A percentile compares a stretch with the other conserved stretches of the same genome.
Conservation (phyloP, 148 eudicot species). For the Euryodendron excelsum region DNA sequence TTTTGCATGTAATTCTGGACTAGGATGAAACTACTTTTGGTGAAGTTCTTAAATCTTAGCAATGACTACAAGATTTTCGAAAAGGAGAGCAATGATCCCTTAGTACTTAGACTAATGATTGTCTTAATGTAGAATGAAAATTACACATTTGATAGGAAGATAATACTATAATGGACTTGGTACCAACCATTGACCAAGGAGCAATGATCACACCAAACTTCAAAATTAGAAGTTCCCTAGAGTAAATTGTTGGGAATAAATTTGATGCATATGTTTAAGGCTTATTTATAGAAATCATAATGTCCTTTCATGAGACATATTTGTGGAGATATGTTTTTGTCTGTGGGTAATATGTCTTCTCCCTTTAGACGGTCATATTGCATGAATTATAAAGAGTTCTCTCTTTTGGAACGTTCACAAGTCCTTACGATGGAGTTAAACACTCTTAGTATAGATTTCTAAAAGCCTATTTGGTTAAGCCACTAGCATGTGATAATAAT, state of each 20-base stretch:
- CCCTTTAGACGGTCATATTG: too few species aligned
- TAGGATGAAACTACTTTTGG: too few species aligned
- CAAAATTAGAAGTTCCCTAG: background rate
- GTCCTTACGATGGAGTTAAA: too few species aligned
- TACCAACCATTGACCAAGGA: background rate
- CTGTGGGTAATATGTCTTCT: background rate
- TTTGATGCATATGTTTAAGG: background rate
- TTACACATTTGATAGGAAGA: background rate
- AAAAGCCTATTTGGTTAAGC: too few species aligned
- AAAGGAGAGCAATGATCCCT: too few species aligned
- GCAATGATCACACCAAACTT: background rate
- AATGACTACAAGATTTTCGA: too few species aligned
- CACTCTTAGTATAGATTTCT: too few species aligned
- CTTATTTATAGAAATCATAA: background rate
- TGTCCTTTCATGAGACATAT: background rate
- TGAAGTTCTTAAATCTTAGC: too few species aligned
- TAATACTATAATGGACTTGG: background rate
- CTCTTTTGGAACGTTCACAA: too few species aligned
- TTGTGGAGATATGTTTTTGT: background rate
- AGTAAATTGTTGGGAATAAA: background rate
- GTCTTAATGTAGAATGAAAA: too few species aligned
- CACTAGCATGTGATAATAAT: too few species aligned
- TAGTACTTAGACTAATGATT: too few species aligned
- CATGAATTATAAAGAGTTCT: background rate
- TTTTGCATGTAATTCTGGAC: background rate